Conservation (phyloP, 2,329 filamentous ascomycete species). For the Lachnellula occidentalis region DNA sequence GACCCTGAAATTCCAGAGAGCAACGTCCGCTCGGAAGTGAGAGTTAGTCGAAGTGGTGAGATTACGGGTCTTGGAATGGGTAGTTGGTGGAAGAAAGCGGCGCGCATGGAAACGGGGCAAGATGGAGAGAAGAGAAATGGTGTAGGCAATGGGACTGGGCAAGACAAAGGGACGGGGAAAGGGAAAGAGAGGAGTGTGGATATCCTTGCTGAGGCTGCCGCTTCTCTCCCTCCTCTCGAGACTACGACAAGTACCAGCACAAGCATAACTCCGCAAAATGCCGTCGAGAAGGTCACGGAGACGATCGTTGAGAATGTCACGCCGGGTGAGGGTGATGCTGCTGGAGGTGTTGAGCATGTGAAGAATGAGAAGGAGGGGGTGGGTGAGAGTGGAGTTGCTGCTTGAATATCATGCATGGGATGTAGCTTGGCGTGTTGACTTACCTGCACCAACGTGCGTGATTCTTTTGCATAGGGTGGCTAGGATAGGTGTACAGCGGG, state of each 20-base stretch:
- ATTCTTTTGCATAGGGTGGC: too few relatives aligned
- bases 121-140: neutral
- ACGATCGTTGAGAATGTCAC: slow-evolving; percentile 19
- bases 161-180: neutral
- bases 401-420: too few relatives aligned
- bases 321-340: neutral
- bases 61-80: slow-evolving; percentile 22
- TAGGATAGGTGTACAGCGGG: too few relatives aligned
- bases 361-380: too few relatives aligned
- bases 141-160: slow-evolving; percentile 10
- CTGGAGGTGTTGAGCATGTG: too few relatives aligned
- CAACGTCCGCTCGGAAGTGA: slow-evolving; percentile 1
- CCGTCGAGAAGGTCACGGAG: slow-evolving; percentile 14
- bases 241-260: neutral
- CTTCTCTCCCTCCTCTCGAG: neutral
- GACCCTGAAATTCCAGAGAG: slow-evolving; percentile 14
- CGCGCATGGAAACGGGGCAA: slow-evolving; percentile 11
- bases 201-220: neutral
- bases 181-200: neutral
- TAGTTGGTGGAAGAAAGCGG: slow-evolving; percentile 21
- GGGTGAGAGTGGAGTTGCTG: too few relatives aligned
- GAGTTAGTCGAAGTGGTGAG: slow-evolving; percentile 2
- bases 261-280: neutral
- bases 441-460: too few relatives aligned
- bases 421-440: too few relatives aligned